Evolutionary conservation across 441 rosid species (phyloP), one percentile per base, ranked within the genome.

Genomic region (Arabidopsis hybrid): DNA sequence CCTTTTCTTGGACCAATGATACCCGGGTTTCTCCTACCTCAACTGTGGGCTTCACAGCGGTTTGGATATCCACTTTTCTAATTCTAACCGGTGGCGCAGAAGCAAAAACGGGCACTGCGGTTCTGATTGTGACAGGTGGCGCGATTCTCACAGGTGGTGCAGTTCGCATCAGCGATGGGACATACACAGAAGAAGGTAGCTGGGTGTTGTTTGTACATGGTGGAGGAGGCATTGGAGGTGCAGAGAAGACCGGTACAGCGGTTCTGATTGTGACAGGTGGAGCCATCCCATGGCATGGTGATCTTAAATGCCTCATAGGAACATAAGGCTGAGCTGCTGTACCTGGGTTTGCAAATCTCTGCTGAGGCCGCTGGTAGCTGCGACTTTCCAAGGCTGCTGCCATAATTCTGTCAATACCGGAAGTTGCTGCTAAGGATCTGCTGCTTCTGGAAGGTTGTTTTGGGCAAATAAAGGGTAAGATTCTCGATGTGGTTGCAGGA

Each of bases 231-330:
- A 47, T 78, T 55, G 91, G 97, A n/a, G 99, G 98, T 32, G 98
- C 93, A 32, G 98, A 84, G 83, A 85, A 95, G 68, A 89, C 91
- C 4, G 99, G 98, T 40, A 85, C 86, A n/a, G 89, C 79, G 16
- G 82, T 88, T 85, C 99, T 88, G 69, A 91, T 83, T 3, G 91
- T 95, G 53, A 95, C 99, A 1, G 99, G 95, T 4, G 88, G 97
- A 80, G 98, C 99, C 67, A 85, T 81, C 60, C 95, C 89, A 36
- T 81, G 90, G 82, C 95, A 87, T 18, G 87, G 39, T 18, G 90
- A 43, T 66, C 91, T 83, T 64, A 77, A 82, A 40, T 85, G 95
- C 66, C 89, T 80, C 45, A 95, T 77, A 11, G 98, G 97, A 68
- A 91, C 93, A 69, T 95, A 92, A 60, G 97, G 93, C 47, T 85